phyloP scores from a whole-genome alignment of 345 rosid genomes.

The Linum lewisii region DNA sequence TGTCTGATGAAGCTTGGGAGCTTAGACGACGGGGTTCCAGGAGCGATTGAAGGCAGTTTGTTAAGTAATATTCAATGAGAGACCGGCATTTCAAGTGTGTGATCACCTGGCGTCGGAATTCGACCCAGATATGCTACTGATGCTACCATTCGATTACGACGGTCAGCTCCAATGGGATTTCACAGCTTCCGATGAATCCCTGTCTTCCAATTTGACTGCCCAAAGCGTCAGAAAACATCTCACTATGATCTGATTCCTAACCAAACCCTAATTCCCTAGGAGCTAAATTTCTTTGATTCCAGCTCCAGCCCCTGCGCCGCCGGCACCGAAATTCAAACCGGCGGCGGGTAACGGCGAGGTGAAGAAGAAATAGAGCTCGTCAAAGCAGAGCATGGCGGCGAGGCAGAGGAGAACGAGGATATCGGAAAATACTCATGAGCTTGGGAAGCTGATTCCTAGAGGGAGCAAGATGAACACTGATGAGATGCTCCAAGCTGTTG shows the following conservation, averaged over 20 bases:
- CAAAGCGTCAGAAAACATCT: too few relatives aligned
- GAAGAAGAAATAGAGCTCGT: slow-evolving; percentile 6
- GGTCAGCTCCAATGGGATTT: too few relatives aligned
- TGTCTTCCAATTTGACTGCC: background rate
- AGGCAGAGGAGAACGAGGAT: slow-evolving; percentile 18
- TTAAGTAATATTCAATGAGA: too few relatives aligned
- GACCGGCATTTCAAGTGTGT: background rate
- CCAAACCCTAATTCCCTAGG: background rate
- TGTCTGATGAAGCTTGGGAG: too few relatives aligned
- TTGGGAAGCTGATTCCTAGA: slow-evolving; percentile 15
- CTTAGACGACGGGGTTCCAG: too few relatives aligned
- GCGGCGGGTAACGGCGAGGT: too few relatives aligned
- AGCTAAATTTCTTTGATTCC: background rate
- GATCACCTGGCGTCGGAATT: background rate
- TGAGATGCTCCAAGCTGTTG: slow-evolving; percentile 15
- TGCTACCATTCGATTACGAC: too few relatives aligned
- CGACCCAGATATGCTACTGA: background rate
- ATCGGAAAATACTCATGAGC: slow-evolving; percentile 10
- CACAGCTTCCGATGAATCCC: too few relatives aligned
- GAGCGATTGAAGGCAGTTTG: too few relatives aligned
- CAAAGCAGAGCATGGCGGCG: slow-evolving; percentile 14
- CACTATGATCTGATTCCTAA: background rate
- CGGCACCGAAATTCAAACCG: background rate
- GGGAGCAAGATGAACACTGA: slow-evolving; percentile 18
- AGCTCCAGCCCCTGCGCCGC: too few relatives aligned